phyloP scores from a whole-genome alignment of 208 protist species.

The Phytomonas serpens region DNA sequence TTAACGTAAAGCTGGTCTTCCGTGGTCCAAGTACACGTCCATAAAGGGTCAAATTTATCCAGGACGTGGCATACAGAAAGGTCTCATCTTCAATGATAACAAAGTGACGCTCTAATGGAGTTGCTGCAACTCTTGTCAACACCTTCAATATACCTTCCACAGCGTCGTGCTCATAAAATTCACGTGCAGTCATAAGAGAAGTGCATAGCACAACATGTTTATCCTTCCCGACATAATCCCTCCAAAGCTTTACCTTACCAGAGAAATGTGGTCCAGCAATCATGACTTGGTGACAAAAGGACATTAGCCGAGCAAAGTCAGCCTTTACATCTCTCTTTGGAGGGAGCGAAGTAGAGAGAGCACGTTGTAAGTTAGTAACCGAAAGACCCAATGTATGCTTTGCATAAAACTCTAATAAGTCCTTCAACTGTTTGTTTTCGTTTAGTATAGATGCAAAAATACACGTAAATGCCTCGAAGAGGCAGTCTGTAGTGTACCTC shows the following conservation, averaged over 20 bases:
- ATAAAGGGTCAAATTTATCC: constrained; percentile 18
- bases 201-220: constrained; percentile 41
- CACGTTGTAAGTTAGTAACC: constrained; percentile 18
- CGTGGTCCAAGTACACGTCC: constrained; percentile 8
- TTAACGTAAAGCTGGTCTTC: constrained; percentile 24
- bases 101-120: constrained; percentile 16
- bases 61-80: constrained; percentile 18
- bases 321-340: constrained; percentile 2
- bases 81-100: constrained; percentile 39
- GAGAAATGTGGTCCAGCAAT: constrained; percentile 61
- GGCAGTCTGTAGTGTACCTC: not conserved
- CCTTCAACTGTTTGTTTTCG: not conserved
- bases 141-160: constrained; percentile 17
- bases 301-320: constrained; percentile 43
- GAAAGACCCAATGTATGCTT: constrained; percentile 18
- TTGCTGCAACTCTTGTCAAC: not conserved
- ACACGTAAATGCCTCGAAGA: constrained; percentile 4
- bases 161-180: constrained; percentile 54
- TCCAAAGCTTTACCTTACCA: constrained; percentile 66
- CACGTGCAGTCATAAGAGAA: constrained; percentile 38
- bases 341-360: constrained; percentile 24
- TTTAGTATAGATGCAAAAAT: constrained; percentile 1
- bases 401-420: constrained; percentile 2
- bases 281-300: constrained; percentile 36
- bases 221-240: constrained; percentile 33